Evolutionary conservation across 2,329 filamentous ascomycete species (phyloP).

Genomic region (Talaromyces sp.): DNA sequence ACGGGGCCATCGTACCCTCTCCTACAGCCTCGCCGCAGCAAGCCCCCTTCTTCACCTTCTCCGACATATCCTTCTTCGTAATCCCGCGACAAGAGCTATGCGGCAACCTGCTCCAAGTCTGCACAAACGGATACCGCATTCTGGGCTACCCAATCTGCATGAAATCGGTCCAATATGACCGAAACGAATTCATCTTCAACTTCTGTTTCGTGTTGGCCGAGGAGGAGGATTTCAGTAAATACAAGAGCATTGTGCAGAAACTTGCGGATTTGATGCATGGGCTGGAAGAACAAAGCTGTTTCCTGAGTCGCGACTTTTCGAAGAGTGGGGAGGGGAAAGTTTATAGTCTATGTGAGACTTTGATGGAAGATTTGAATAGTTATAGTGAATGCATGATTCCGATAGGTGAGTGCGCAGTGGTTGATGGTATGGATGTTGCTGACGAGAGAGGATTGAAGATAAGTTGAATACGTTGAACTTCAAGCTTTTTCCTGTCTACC

Average conservation of each 20-base stretch:
- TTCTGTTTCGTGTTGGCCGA: constrained; percentile 80
- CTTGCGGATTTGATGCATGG: constrained; percentile 81
- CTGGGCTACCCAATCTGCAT: constrained; percentile 89
- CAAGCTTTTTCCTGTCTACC: constrained; percentile 85
- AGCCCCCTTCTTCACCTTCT: constrained; percentile 75
- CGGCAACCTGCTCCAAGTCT: constrained; percentile 75
- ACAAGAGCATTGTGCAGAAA: constrained; percentile 80
- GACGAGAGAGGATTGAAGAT: constrained; percentile 50
- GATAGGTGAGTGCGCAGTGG: constrained; percentile 60
- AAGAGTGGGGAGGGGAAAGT: constrained; percentile 50
- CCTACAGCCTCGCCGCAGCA: constrained; percentile 41
- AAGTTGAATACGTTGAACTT: constrained; percentile 93
- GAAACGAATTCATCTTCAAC: constrained; percentile 98
- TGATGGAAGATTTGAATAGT: constrained; percentile 91
- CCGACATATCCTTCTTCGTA: constrained; percentile 83
- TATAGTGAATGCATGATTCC: constrained; percentile 99
- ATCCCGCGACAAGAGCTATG: constrained; percentile 94
- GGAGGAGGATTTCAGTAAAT: constrained; percentile 68
- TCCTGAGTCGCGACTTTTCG: constrained; percentile 55
- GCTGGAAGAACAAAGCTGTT: constrained; percentile 86
- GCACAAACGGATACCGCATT: constrained; percentile 71
- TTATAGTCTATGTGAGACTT: constrained; percentile 72
- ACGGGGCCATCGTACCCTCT: constrained; percentile 54
- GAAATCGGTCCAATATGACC: constrained; percentile 73
- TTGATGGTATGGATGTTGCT: constrained; percentile 4